These are phyloP conservation scores for Didymella sp. DNA, from an alignment of 2,329 filamentous ascomycete genomes.

Conservation along the genomic window DNA sequence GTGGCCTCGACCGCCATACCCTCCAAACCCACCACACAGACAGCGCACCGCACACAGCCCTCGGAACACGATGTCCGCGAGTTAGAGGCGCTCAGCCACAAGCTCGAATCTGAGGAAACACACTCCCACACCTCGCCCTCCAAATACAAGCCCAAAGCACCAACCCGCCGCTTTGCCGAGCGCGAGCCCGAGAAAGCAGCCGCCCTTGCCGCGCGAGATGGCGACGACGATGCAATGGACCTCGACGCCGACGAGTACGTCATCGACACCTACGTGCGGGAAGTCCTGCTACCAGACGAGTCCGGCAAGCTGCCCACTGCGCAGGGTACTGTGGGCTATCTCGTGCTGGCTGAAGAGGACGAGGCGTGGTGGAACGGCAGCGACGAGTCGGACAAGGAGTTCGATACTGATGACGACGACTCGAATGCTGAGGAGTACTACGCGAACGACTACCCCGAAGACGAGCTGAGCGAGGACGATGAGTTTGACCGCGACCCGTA, in stretches of 20 bases:
- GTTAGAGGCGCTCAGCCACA: slow-evolving; percentile 44
- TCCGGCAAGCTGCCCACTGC: slow-evolving; percentile 34
- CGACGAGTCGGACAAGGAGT: slow-evolving; percentile 60
- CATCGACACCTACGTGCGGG: slow-evolving; percentile 67
- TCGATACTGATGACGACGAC: slow-evolving; percentile 67
- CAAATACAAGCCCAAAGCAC: slow-evolving; percentile 47
- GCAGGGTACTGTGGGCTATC: slow-evolving; percentile 50
- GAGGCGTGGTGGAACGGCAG: slow-evolving; percentile 65
- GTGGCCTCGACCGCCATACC: slow-evolving; percentile 24
- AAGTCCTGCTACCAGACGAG: slow-evolving; percentile 49
- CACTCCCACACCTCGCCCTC: slow-evolving; percentile 22
- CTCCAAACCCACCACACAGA: slow-evolving; percentile 11
- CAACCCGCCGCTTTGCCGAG: slow-evolving; percentile 44
- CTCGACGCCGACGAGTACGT: slow-evolving; percentile 61
- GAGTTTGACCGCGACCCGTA: slow-evolving; percentile 61
- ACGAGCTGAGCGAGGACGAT: slow-evolving; percentile 76
- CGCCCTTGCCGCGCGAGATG: slow-evolving; percentile 21
- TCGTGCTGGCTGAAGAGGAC: slow-evolving; percentile 60
- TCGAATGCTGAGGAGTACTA: slow-evolving; percentile 79
- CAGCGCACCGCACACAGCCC: slow-evolving; percentile 20
- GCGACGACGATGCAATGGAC: slow-evolving; percentile 45
- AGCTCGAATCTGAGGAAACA: slow-evolving; percentile 39
- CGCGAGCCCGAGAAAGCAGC: slow-evolving; percentile 42
- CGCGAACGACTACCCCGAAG: slow-evolving; percentile 79
- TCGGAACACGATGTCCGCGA: slow-evolving; percentile 40